Conservation (phyloP, 345 rosid genomes). For the Toxicodendron radicans region DNA sequence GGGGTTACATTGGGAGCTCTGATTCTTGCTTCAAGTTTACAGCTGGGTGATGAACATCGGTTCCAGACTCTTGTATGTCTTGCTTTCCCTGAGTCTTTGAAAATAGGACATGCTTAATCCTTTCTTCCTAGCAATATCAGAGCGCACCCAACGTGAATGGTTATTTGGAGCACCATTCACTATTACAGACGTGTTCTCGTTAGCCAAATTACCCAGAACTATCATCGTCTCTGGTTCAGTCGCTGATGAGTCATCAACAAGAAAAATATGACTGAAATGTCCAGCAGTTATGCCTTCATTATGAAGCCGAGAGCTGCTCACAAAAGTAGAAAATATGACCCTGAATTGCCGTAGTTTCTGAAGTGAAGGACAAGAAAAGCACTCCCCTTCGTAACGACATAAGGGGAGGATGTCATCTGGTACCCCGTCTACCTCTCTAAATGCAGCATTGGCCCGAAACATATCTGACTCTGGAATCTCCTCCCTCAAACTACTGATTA, state of each 20-base stretch:
- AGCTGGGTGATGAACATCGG: background rate
- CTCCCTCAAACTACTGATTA: constrained; percentile 34
- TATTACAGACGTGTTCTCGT: constrained; percentile 26
- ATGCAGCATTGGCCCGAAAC: constrained; percentile 47
- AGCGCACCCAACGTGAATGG: too few relatives aligned
- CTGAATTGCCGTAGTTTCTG: too few relatives aligned
- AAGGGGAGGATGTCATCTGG: constrained; percentile 32
- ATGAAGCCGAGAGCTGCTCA: constrained; percentile 24
- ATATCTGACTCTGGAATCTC: constrained; percentile 22
- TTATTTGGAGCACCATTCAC: constrained; percentile 29
- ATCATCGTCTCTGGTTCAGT: constrained; percentile 42
- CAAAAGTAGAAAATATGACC: too few relatives aligned
- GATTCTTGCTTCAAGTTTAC: background rate
- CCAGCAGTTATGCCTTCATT: constrained; percentile 1
- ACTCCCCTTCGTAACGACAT: too few relatives aligned
- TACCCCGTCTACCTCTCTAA: constrained; percentile 34
- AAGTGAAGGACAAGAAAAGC: too few relatives aligned
- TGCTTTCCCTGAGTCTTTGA: constrained; percentile 23
- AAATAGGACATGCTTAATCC: constrained; percentile 35
- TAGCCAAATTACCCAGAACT: too few relatives aligned
- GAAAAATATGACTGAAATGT: constrained; percentile 18
- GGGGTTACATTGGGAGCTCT: too few relatives aligned
- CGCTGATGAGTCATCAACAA: constrained; percentile 31
- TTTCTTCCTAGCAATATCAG: too few relatives aligned
- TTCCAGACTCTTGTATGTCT: constrained; percentile 16